Percentiles rank a stretch among this genome's conserved stretches.
phyloP scores from a whole-genome alignment of 352 stramenopile species.

The Albugo candida region DNA sequence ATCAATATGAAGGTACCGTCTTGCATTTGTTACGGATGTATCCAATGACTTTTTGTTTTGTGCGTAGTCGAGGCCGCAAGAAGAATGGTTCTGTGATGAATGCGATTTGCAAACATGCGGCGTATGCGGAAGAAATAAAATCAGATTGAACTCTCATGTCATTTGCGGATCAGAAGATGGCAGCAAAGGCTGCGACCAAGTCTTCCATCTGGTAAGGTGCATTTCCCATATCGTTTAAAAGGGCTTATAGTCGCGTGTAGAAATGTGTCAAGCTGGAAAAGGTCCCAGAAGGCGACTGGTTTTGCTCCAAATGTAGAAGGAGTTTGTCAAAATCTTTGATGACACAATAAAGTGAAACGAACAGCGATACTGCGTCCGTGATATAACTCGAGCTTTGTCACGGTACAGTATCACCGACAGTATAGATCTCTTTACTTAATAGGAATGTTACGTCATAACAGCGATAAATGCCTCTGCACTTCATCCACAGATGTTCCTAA shows the following conservation, averaged over 20 bases:
- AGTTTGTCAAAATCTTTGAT: no score
- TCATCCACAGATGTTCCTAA: no score
- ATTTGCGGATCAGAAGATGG: slow-evolving; percentile 80
- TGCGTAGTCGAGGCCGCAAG: slow-evolving; percentile 27
- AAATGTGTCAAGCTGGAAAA: slow-evolving; percentile 67
- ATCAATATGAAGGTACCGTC: slow-evolving; percentile 27
- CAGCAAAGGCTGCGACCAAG: slow-evolving; percentile 61
- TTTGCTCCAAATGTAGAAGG: slow-evolving; percentile 21
- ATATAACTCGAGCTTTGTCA: no score
- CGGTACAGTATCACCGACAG: no score
- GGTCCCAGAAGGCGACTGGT: slow-evolving; percentile 77
- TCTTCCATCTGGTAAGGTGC: slow-evolving; percentile 68
- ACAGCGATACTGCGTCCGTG: no score
- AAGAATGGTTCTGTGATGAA: slow-evolving; percentile 79
- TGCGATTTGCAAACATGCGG: slow-evolving; percentile 69
- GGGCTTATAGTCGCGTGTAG: slow-evolving; percentile 17
- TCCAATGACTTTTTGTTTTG: neutral
- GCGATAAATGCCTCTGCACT: no score
- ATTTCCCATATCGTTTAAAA: neutral
- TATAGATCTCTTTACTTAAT: no score
- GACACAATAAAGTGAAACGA: no score
- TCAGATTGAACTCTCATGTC: slow-evolving; percentile 76
- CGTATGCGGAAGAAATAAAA: slow-evolving; percentile 71
- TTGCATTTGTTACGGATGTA: neutral
- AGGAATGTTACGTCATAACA: no score